Conservation (phyloP, 2,329 filamentous ascomycete species). For the Coccinonectria pachysandricola region DNA sequence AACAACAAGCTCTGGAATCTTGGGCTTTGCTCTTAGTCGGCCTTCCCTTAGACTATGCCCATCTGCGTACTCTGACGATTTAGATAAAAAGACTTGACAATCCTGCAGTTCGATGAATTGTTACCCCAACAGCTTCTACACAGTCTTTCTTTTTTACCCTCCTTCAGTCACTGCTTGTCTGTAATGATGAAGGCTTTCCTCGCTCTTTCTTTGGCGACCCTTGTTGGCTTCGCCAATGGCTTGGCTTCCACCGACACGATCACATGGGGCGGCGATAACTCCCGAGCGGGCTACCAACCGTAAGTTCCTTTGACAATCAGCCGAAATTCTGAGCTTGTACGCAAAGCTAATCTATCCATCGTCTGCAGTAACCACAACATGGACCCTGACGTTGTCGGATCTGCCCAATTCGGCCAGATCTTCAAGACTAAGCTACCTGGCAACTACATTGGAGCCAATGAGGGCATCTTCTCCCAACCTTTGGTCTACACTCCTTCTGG, state of each 20-base stretch:
- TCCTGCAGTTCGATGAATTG: too few relatives aligned
- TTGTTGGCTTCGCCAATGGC: slow-evolving; percentile 24
- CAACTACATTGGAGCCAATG: slow-evolving; percentile 35
- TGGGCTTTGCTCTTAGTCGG: too few relatives aligned
- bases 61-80: too few relatives aligned
- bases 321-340: too few relatives aligned
- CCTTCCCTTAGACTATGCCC: too few relatives aligned
- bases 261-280: slow-evolving; percentile 49
- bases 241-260: slow-evolving; percentile 43
- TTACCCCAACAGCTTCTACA: too few relatives aligned
- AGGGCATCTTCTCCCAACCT: slow-evolving; percentile 44
- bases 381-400: slow-evolving; percentile 47
- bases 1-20: too few relatives aligned
- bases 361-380: slow-evolving; percentile 45
- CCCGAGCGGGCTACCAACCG: slow-evolving; percentile 42
- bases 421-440: slow-evolving; percentile 43
- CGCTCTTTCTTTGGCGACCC: slow-evolving; percentile 21
- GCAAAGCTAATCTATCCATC: too few relatives aligned
- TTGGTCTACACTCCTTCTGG: slow-evolving; percentile 37
- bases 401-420: slow-evolving; percentile 43
- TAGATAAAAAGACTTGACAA: too few relatives aligned
- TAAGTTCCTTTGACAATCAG: too few relatives aligned
- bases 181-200: slow-evolving; percentile 16
- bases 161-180: too few relatives aligned
- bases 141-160: too few relatives aligned